Evolutionary conservation across 768 basidiomycete genomes (phyloP).

Genomic region (Erythrobasidium yunnanense): DNA sequence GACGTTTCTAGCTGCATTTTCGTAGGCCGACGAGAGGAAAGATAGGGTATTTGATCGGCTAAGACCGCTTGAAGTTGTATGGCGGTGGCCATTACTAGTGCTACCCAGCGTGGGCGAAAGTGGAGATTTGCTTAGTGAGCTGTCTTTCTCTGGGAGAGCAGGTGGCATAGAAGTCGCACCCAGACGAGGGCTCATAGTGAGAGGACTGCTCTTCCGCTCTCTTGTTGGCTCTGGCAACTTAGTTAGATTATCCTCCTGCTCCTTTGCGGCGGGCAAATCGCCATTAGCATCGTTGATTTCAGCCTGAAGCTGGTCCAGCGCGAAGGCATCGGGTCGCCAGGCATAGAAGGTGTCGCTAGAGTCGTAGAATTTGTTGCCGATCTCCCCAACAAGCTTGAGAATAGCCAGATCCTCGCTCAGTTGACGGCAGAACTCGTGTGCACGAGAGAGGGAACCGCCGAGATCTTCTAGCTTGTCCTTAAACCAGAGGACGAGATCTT

Average conservation of each 20-base stretch:
- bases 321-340: slow-evolving; percentile 26
- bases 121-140: too few species aligned
- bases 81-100: not conserved
- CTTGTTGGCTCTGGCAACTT: not conserved
- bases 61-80: not conserved
- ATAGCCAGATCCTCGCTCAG: slow-evolving; percentile 26
- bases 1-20: slow-evolving; percentile 19
- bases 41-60: slow-evolving; percentile 18
- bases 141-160: too few species aligned
- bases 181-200: not conserved
- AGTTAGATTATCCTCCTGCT: slow-evolving; percentile 1
- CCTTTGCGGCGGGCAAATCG: not conserved
- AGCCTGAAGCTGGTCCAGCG: slow-evolving; percentile 13
- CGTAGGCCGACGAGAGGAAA: slow-evolving; percentile 11
- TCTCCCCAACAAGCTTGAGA: slow-evolving; percentile 25
- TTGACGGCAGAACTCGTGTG: slow-evolving; percentile 30
- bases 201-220: not conserved
- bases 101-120: not conserved
- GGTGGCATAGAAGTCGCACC: too few species aligned
- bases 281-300: slow-evolving; percentile 4
- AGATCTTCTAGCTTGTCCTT: slow-evolving; percentile 22
- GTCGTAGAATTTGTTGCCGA: slow-evolving; percentile 28
- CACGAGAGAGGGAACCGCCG: slow-evolving; percentile 8
- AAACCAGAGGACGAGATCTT: slow-evolving; percentile 26
- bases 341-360: slow-evolving; percentile 25